Evolutionary conservation across 805 yeast genomes (phyloP), one percentile per base, ranked within the genome.

Genomic region (Candida silvicultrix): DNA sequence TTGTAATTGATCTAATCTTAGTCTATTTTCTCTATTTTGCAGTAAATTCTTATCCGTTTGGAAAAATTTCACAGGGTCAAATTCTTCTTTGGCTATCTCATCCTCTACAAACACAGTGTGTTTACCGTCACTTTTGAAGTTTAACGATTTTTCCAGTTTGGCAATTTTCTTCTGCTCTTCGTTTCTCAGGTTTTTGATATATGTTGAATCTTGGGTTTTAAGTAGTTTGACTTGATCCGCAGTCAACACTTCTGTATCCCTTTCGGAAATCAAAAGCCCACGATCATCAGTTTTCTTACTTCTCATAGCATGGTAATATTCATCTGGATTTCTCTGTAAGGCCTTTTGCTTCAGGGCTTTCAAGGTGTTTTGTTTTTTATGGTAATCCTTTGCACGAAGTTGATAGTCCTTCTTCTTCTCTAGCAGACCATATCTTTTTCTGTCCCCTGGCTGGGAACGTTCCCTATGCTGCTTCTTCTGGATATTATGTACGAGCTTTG

Each of bases 391-490:
- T 0, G 97, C 92, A 55, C 89, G 77, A 40, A 79, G 78, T 53
- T 71, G 77, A 62, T 85, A 85, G 63, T 85, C 95, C 65, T 85
- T 85, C 73, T 94, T 94, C 76, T 94, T 94, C 67, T 94, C 99
- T 40, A 94, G 73, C 32, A 90, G 79, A 38, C 99, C 99, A 65
- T 75, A 81, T 61, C 77, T 77, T 56, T 78, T 70, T 47, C 99
- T 75, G 40, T 77, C 81, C 41, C 71, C 73, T 1, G 92, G 85
- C 67, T 94, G 99, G 6, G 96, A 78, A 58, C 99, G 80, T 70
- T 94, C 99, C 48, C 89, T 73, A 60, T 94, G 99, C 71, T 94
- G 98, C 61, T 89, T 94, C 72, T 95, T 94, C 66, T 92, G 97
- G 11, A 92, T 83, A 60, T 89, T 86, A 64, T 90, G 97, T 12